phyloP scores from a whole-genome alignment of 1,284 basidiomycete species.

The Schizopora paradoxa region DNA sequence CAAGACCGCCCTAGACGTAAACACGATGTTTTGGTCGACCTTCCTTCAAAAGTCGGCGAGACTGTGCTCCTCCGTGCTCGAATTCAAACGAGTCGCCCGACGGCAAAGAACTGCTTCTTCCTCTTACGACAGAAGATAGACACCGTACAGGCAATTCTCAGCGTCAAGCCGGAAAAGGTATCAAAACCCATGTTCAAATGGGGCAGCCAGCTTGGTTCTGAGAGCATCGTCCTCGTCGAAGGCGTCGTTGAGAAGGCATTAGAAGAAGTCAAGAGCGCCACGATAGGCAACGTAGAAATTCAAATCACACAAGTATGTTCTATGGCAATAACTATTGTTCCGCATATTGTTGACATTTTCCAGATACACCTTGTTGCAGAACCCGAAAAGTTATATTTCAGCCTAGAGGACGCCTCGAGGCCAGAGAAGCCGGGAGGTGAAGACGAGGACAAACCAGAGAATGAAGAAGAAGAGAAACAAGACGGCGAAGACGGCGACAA shows the following conservation, averaged over 20 bases:
- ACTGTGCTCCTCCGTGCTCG: conserved; percentile 84
- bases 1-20: conserved; percentile 57
- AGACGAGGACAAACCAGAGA: conserved; percentile 66
- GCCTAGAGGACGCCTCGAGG: conserved; percentile 85
- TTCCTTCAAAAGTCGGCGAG: conserved; percentile 68
- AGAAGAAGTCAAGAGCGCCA: conserved; percentile 88
- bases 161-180: conserved; percentile 73
- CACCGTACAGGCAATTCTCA: conserved; percentile 86
- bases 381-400: no score
- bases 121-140: conserved; percentile 86
- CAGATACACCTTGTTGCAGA: conserved; percentile 53
- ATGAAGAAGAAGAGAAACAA: conserved; percentile 64
- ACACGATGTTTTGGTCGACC: conserved; percentile 57
- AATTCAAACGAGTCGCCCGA: conserved; percentile 87
- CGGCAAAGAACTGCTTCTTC: conserved; percentile 94
- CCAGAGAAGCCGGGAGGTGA: conserved; percentile 43
- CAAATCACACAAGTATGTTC: conserved; percentile 70
- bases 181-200: conserved; percentile 99
- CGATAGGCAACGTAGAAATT: conserved; percentile 85
- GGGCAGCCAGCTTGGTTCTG: conserved; percentile 72
- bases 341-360: neutral
- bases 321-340: neutral
- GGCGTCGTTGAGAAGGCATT: conserved; percentile 78
- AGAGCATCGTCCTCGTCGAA: conserved; percentile 92
- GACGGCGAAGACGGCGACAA: conserved; percentile 36